phyloP scores from a whole-genome alignment of 2,329 filamentous ascomycete species.

The Aspergillus arachidicola region DNA sequence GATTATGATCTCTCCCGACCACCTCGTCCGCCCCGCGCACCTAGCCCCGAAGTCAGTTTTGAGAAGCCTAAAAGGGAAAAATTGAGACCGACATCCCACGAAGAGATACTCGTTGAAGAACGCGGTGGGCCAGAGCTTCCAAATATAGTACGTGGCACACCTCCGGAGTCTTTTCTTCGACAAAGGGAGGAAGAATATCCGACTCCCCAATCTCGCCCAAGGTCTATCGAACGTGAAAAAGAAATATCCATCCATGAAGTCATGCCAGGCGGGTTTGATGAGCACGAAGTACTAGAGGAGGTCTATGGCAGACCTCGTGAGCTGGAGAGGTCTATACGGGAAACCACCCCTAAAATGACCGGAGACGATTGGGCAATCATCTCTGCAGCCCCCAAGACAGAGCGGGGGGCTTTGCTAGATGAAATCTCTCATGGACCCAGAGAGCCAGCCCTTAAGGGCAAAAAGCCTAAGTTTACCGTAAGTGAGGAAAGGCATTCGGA shows the following conservation, averaged over 20 bases:
- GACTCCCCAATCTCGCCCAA: constrained; percentile 31
- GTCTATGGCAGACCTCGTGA: constrained; percentile 69
- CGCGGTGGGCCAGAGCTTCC: constrained; percentile 47
- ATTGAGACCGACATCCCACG: constrained; percentile 58
- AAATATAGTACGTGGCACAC: constrained; percentile 38
- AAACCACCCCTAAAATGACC: constrained; percentile 59
- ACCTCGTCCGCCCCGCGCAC: constrained; percentile 29
- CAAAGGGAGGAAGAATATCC: constrained; percentile 25
- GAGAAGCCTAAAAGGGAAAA: constrained; percentile 48
- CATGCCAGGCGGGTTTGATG: constrained; percentile 25
- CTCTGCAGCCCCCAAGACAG: constrained; percentile 81
- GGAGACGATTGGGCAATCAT: constrained; percentile 75
- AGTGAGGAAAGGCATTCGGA: constrained; percentile 62
- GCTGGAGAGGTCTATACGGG: constrained; percentile 64
- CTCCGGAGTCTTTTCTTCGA: constrained; percentile 23
- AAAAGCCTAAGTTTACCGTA: constrained; percentile 72
- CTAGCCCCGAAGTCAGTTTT: constrained; percentile 43
- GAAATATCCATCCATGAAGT: constrained; percentile 26
- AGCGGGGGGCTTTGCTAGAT: constrained; percentile 68
- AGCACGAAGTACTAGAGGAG: constrained; percentile 56
- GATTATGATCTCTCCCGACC: background rate
- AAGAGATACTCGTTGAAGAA: constrained; percentile 64
- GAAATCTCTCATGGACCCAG: constrained; percentile 78
- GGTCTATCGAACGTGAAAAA: constrained; percentile 28
- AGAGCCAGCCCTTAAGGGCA: constrained; percentile 77